Conservation (phyloP, 768 basidiomycete genomes). For the Collybia sp. region DNA sequence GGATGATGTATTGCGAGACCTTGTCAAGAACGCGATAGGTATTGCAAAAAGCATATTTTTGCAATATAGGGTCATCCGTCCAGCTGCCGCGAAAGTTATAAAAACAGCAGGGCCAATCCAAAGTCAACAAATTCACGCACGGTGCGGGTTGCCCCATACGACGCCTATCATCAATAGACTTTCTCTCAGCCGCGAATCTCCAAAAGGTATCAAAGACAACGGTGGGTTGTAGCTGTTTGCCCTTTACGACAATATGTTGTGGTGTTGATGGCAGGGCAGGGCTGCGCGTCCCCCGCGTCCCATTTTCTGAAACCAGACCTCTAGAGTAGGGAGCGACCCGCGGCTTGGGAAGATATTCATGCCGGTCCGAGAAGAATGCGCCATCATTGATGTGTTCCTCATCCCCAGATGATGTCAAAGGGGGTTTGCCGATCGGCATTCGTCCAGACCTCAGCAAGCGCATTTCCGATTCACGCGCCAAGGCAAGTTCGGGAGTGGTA, state of each 20-base stretch:
- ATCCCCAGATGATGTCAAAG: too few species aligned
- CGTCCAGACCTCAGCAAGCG: too few species aligned
- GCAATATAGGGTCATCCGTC: conserved; percentile 62
- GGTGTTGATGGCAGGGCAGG: too few species aligned
- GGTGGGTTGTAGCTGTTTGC: conserved; percentile 37
- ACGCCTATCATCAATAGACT: conserved; percentile 51
- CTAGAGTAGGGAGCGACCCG: too few species aligned
- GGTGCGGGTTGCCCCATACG: conserved; percentile 43
- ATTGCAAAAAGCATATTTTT: conserved; percentile 61
- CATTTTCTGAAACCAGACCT: too few species aligned
- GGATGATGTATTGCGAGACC: conserved; percentile 62
- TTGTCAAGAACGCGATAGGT: conserved; percentile 73
- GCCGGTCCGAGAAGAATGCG: too few species aligned
- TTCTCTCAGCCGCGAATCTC: conserved; percentile 52
- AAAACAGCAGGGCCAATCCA: conserved; percentile 2
- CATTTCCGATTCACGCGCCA: too few species aligned
- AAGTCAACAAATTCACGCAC: conserved; percentile 30
- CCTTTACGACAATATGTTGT: conserved; percentile 28
- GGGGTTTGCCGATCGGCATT: too few species aligned
- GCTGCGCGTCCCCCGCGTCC: too few species aligned
- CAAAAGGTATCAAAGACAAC: conserved; percentile 60
- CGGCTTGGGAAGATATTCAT: too few species aligned
- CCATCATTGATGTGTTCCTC: too few species aligned
- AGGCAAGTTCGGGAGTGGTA: too few species aligned
- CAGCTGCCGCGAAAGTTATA: conserved; percentile 36